Evolutionary conservation across 352 stramenopile species (phyloP), one percentile per base, ranked within the genome.

Genomic region (Globisporangium polare): DNA sequence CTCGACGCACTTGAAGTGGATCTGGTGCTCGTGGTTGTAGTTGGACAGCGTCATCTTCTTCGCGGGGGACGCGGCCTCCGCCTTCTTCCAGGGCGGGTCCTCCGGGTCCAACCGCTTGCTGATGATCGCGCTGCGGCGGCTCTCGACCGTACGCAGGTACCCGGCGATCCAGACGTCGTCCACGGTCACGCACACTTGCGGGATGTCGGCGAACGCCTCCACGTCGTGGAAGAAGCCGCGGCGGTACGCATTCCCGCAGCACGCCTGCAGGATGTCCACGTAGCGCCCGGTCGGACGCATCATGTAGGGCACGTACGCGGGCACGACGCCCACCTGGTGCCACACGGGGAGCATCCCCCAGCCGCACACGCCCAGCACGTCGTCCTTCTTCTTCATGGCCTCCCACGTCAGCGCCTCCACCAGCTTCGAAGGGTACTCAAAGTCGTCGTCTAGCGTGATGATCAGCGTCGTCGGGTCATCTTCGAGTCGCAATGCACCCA

Each of bases 131-230:
- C 71, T 89, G 49, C 66, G 67, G 10, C 67, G 65, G 29, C 77
- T 65, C 63, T 92, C 83, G 31, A 90, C 77, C 18, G 73, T 88
- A n/a, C 74, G 72, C 52, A 94, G 63, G 57, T 90, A 94, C 1
- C 84, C 84, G 0, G 84, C 82, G 63, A 94, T 89, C 84, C 84
- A 94, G 17, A 92, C 83, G 53, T 92, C 82, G 58, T 94, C 84
- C 10, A 94, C 82, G 1, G 84, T 94, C 52, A 92, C 79, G 62
- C 84, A 94, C 5, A 89, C 70, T 0, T 65, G 8, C 18, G 82
- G 80, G 52, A 93, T 89, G 29, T 87, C 68, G 0, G 82, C 82
- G 17, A 93, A 72, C 8, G 77, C 75, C 17, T 90, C 73, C 5
- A 93, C 68, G 41, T 92, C 80, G 42, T 55, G 64, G 68, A 93